A percentile compares a stretch with the other conserved stretches of the same genome.
Conservation (phyloP, 2,329 filamentous ascomycete species). For the Xylariomycetidae sp. region DNA sequence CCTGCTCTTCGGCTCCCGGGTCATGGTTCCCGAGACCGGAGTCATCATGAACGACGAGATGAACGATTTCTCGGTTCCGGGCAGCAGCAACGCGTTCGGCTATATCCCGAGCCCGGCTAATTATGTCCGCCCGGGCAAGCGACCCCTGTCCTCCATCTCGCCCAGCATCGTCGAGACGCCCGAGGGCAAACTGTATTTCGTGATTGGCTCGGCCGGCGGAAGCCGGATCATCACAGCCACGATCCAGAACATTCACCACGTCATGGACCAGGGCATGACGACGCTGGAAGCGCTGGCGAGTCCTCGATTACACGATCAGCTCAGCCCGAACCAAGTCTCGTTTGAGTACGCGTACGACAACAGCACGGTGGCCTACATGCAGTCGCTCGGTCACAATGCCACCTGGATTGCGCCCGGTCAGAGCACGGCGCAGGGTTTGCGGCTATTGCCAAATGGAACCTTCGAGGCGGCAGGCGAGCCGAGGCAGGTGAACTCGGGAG, state of each 20-base stretch:
- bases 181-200: constrained; percentile 65
- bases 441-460: constrained; percentile 54
- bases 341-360: constrained; percentile 76
- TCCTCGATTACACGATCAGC: constrained; percentile 77
- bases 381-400: constrained; percentile 66
- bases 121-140: constrained; percentile 71
- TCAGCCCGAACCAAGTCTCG: constrained; percentile 61
- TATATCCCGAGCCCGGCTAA: constrained; percentile 72
- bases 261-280: constrained; percentile 63
- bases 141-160: constrained; percentile 72
- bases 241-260: constrained; percentile 70
- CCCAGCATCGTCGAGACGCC: constrained; percentile 71
- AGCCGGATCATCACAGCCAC: constrained; percentile 80
- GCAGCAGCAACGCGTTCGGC: constrained; percentile 67
- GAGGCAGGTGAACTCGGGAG: constrained; percentile 71
- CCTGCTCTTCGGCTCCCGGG: constrained; percentile 67
- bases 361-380: constrained; percentile 61
- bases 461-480: constrained; percentile 84
- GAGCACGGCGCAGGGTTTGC: constrained; percentile 71
- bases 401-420: constrained; percentile 61
- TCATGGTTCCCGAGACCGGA: constrained; percentile 78
- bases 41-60: constrained; percentile 64
- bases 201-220: constrained; percentile 75
- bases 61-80: constrained; percentile 75
- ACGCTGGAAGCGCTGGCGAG: constrained; percentile 58